Evolutionary conservation across 371 early-diverging fungal genomes (phyloP).

Genomic region (Rhizomucor miehei): DNA sequence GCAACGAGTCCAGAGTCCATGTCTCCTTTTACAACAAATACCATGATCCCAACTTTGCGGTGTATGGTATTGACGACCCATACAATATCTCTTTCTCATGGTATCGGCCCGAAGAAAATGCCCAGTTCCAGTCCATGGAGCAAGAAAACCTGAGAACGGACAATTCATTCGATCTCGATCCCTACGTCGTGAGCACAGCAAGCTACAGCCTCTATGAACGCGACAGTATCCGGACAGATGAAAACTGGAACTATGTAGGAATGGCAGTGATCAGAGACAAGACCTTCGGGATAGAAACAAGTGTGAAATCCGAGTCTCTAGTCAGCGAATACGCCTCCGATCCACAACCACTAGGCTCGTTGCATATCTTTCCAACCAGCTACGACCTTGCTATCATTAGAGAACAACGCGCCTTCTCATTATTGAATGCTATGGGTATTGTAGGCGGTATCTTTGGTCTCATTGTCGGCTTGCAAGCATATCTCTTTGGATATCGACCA

Average conservation of each 20-base stretch:
- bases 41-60: constrained; percentile 28
- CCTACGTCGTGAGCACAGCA: constrained; percentile 9
- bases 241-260: constrained; percentile 29
- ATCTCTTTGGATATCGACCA: constrained; percentile 32
- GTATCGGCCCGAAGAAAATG: constrained; percentile 24
- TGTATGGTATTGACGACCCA: constrained; percentile 14
- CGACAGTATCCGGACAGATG: constrained; percentile 8
- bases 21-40: constrained; percentile 22
- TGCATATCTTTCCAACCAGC: constrained; percentile 20
- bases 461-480: constrained; percentile 20
- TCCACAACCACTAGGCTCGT: constrained; percentile 15
- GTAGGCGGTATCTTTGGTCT: constrained; percentile 36
- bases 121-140: constrained; percentile 25
- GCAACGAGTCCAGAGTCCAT: constrained; percentile 15
- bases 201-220: constrained; percentile 21
- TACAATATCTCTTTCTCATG: constrained; percentile 19
- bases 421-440: constrained; percentile 32
- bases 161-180: constrained; percentile 23
- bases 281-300: constrained; percentile 5
- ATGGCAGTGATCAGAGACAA: constrained; percentile 8
- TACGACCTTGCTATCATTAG: constrained; percentile 11
- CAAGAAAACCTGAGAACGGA: constrained; percentile 27
- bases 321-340: constrained; percentile 1
- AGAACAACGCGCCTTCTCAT: constrained; percentile 31
- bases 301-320: constrained; percentile 10